Evolutionary conservation across 495 filamentous ascomycete species (phyloP).

Genomic region (Xylaria sp.): DNA sequence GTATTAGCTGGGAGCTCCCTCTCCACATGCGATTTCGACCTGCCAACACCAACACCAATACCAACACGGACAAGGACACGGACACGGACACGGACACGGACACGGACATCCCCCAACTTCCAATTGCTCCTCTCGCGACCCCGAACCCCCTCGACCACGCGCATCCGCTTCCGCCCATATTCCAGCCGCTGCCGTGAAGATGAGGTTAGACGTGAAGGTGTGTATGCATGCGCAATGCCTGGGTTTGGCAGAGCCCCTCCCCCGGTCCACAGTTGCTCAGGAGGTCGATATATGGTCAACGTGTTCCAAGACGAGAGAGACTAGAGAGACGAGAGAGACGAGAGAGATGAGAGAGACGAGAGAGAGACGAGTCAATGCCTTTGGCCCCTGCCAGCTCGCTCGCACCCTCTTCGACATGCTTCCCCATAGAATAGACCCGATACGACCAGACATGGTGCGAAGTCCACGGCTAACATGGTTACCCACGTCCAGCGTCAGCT

Average conservation of each 20-base stretch:
- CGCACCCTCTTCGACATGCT: neutral
- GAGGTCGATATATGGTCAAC: too few relatives aligned
- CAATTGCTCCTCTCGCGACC: slow-evolving; percentile 16
- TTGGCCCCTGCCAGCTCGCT: slow-evolving; percentile 24
- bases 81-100: too few relatives aligned
- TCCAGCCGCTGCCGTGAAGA: slow-evolving; percentile 56
- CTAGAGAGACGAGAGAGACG: too few relatives aligned
- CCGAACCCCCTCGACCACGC: slow-evolving; percentile 23
- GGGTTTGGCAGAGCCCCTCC: neutral
- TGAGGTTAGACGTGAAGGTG: slow-evolving; percentile 94
- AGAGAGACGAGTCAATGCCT: slow-evolving; percentile 27
- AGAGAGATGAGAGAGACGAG: too few relatives aligned
- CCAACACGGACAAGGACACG: too few relatives aligned
- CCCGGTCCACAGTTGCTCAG: slow-evolving; percentile 11
- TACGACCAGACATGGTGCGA: neutral
- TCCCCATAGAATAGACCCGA: neutral
- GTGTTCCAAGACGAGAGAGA: slow-evolving; percentile 11
- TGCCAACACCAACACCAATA: neutral
- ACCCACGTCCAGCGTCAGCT: slow-evolving; percentile 71
- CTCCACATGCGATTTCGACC: slow-evolving; percentile 16
- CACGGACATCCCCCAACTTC: neutral
- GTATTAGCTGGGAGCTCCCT: slow-evolving; percentile 23
- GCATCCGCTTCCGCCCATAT: slow-evolving; percentile 21
- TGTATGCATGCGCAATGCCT: slow-evolving; percentile 43
- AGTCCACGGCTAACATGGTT: slow-evolving; percentile 43